Evolutionary conservation across 106 monocot genomes (phyloP).

Genomic region (Acorus gramineus): DNA sequence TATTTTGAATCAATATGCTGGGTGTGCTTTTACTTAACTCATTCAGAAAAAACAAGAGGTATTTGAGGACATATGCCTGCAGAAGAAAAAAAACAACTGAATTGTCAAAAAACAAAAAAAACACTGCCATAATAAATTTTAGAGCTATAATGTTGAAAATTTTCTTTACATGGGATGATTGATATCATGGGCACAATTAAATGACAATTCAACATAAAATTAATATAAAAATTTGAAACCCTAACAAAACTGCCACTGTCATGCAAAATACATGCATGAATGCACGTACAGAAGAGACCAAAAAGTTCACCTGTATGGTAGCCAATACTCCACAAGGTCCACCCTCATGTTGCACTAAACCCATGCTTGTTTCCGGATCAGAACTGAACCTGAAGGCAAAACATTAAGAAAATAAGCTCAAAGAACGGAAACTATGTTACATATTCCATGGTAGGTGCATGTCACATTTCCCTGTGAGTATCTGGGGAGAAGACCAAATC

Average conservation of each 20-base stretch:
- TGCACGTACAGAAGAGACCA: not conserved
- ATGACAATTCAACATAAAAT: no score
- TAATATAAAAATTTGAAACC: no score
- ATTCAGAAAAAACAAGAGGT: slow-evolving; percentile 14
- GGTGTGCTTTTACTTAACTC: not conserved
- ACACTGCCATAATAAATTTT: no score
- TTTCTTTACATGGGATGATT: no score
- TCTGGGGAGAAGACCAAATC: no score
- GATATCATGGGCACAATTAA: no score
- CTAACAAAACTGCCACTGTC: no score
- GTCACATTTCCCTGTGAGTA: no score
- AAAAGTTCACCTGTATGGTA: slow-evolving; percentile 60
- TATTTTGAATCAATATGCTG: not conserved
- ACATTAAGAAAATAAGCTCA: slow-evolving; percentile 6
- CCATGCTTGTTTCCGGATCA: slow-evolving; percentile 85
- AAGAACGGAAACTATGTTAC: not conserved
- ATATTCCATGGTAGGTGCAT: no score
- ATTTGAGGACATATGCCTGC: slow-evolving; percentile 30
- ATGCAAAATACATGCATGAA: not conserved
- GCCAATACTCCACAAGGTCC: slow-evolving; percentile 98
- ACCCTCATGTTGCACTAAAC: slow-evolving; percentile 95
- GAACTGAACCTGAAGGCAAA: slow-evolving; percentile 79
- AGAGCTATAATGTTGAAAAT: no score
- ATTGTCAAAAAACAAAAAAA: no score
- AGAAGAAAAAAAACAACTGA: not conserved